These are phyloP conservation scores for Pseudozyma thailandica DNA, from an alignment of 1,284 basidiomycete species.

Conservation along the genomic window DNA sequence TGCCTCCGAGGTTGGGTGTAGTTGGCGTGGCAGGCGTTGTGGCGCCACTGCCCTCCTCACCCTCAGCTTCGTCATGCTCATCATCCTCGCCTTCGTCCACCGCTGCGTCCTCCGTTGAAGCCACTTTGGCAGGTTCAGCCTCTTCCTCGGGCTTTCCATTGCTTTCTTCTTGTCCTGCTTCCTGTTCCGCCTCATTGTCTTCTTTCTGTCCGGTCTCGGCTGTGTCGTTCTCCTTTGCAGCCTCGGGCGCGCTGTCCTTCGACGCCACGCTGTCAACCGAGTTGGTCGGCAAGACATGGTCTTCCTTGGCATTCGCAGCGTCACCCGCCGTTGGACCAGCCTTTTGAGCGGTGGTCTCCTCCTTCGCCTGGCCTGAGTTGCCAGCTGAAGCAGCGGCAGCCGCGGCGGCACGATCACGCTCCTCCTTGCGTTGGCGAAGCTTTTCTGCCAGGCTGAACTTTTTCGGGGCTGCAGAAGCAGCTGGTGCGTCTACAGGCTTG, in stretches of 20 bases:
- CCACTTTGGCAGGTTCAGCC: neutral
- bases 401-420: slow-evolving; percentile 36
- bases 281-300: no score
- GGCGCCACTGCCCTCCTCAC: slow-evolving; percentile 15
- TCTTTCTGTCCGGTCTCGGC: neutral
- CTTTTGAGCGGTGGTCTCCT: neutral
- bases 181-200: neutral
- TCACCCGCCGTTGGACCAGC: neutral
- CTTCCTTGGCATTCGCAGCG: no score
- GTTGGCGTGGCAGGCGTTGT: slow-evolving; percentile 18
- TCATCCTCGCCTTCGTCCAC: slow-evolving; percentile 16
- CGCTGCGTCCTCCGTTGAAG: slow-evolving; percentile 6
- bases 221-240: neutral
- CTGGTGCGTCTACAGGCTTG: neutral
- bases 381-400: slow-evolving; percentile 8
- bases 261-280: no score
- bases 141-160: neutral
- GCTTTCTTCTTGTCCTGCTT: neutral
- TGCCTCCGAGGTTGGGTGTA: slow-evolving; percentile 19
- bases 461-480: slow-evolving; percentile 14
- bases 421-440: slow-evolving; percentile 40
- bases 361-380: neutral
- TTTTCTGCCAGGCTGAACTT: slow-evolving; percentile 48
- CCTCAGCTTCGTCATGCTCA: slow-evolving; percentile 2
- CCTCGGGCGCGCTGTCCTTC: neutral